These are phyloP conservation scores for Aeminium ludgeri DNA, from an alignment of 495 filamentous ascomycete genomes.

Conservation along the genomic window DNA sequence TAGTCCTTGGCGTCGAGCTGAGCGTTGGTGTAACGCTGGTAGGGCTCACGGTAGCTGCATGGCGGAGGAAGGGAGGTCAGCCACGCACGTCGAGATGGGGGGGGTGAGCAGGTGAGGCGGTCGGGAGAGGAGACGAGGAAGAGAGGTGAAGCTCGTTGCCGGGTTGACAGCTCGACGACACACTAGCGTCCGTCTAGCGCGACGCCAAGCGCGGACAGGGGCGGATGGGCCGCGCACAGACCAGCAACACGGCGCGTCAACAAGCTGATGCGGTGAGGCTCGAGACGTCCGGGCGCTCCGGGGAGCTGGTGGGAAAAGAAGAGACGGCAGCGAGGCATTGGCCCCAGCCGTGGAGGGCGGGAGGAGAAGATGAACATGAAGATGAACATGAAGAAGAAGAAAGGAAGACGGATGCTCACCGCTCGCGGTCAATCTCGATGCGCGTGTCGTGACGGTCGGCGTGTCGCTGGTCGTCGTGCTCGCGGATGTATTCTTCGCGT, in stretches of 20 bases:
- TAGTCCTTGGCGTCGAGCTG: constrained; percentile 47
- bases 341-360: too few relatives aligned
- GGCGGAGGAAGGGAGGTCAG: constrained; percentile 1
- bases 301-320: constrained; percentile 1
- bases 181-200: constrained; percentile 7
- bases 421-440: constrained; percentile 39
- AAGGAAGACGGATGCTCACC: constrained; percentile 25
- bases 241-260: neutral
- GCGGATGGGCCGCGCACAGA: constrained; percentile 3
- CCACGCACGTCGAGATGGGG: constrained; percentile 24
- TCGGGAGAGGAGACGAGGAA: neutral
- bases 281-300: neutral
- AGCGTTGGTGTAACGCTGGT: constrained; percentile 37
- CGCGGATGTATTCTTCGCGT: constrained; percentile 21
- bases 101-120: neutral
- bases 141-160: constrained; percentile 18
- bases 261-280: neutral
- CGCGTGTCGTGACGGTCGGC: constrained; percentile 21
- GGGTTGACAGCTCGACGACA: constrained; percentile 15
- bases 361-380: too few relatives aligned
- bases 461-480: constrained; percentile 21
- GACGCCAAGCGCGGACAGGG: constrained; percentile 3
- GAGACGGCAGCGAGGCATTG: neutral
- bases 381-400: too few relatives aligned
- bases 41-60: constrained; percentile 36